Evolutionary conservation across 2,329 filamentous ascomycete species (phyloP).

Genomic region (Pseudopyrenochaeta lycopersici): DNA sequence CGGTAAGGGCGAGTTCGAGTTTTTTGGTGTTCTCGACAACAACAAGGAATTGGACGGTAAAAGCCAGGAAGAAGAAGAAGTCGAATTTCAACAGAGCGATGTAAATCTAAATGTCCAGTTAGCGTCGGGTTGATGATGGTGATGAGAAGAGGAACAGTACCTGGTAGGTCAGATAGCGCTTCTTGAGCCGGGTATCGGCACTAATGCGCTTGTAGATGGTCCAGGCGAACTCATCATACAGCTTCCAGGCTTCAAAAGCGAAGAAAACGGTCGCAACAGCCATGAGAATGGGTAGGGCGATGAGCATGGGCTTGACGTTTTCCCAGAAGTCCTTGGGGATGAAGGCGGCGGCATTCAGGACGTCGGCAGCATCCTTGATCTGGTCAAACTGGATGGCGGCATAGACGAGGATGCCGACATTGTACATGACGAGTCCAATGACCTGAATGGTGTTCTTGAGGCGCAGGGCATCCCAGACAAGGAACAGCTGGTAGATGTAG

Average conservation of each 20-base stretch:
- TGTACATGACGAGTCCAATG: conserved; percentile 93
- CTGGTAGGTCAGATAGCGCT: conserved; percentile 95
- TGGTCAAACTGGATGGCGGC: conserved; percentile 93
- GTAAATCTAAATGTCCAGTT: conserved; percentile 76
- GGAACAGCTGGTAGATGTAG: conserved; percentile 87
- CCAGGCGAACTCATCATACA: conserved; percentile 99
- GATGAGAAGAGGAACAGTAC: conserved; percentile 59
- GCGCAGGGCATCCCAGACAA: conserved; percentile 92
- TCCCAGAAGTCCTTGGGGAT: conserved; percentile 70
- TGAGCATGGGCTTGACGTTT: conserved; percentile 76
- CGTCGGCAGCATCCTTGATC: conserved; percentile 75
- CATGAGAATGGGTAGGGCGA: conserved; percentile 87
- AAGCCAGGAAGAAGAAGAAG: conserved; percentile 99
- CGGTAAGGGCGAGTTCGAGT: conserved; percentile 84
- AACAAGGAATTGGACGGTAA: conserved; percentile 97
- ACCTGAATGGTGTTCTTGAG: conserved; percentile 98
- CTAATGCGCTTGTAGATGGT: conserved; percentile 99
- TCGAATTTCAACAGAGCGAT: conserved; percentile 98
- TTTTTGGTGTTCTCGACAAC: conserved; percentile 76
- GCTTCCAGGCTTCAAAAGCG: conserved; percentile 85
- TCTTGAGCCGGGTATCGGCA: conserved; percentile 95
- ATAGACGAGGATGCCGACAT: conserved; percentile 90
- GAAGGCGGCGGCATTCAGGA: conserved; percentile 58
- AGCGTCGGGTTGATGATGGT: conserved; percentile 5
- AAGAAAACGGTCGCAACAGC: conserved; percentile 77